phyloP scores from a whole-genome alignment of 2,329 filamentous ascomycete species.

The Claviceps arundinis region DNA sequence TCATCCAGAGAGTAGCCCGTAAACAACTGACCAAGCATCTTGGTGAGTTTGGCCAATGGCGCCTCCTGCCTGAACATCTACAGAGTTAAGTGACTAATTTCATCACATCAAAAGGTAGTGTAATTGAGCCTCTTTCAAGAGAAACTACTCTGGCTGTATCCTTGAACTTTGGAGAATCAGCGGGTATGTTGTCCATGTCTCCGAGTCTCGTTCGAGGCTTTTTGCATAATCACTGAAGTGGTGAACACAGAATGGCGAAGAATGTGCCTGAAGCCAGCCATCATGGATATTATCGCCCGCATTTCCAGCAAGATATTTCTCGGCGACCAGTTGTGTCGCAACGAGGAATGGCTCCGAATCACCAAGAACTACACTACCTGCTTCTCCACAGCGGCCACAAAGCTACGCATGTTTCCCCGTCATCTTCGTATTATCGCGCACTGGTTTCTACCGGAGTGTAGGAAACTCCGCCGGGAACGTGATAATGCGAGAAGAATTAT shows the following conservation, averaged over 20 bases:
- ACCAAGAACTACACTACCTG: slow-evolving; percentile 32
- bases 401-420: slow-evolving; percentile 27
- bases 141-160: background rate
- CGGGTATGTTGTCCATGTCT: background rate
- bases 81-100: background rate
- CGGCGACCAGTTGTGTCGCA: slow-evolving; percentile 21
- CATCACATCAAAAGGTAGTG: background rate
- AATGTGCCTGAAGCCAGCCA: slow-evolving; percentile 4
- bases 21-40: background rate
- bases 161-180: background rate
- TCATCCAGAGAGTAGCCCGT: background rate
- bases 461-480: slow-evolving; percentile 16
- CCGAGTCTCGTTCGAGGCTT: too few species aligned
- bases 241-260: slow-evolving; percentile 6
- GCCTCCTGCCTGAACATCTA: background rate
- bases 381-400: slow-evolving; percentile 16
- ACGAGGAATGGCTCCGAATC: slow-evolving; percentile 29
- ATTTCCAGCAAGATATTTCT: slow-evolving; percentile 20
- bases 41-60: background rate
- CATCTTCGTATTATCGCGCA: slow-evolving; percentile 32
- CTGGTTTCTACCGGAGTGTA: slow-evolving; percentile 26
- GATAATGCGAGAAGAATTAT: slow-evolving; percentile 5
- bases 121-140: background rate
- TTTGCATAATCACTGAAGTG: background rate
- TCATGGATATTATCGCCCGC: slow-evolving; percentile 9